These are phyloP conservation scores for Lasiodiplodia sp. DNA, from an alignment of 2,329 filamentous ascomycete species.

Conservation along the genomic window DNA sequence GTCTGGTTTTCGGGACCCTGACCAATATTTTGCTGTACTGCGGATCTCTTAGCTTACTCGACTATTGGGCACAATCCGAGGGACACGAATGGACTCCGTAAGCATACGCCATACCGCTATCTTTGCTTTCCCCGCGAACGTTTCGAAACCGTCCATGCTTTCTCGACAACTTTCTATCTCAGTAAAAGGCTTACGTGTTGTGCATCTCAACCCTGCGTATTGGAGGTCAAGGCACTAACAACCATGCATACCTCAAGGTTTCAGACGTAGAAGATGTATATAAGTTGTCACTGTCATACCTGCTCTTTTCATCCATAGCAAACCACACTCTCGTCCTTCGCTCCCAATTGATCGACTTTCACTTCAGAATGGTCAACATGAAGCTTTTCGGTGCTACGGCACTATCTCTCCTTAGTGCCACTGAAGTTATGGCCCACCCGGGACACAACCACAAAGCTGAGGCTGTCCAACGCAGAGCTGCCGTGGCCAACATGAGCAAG, in stretches of 20 bases:
- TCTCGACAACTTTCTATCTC: too few species aligned
- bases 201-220: neutral
- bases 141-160: neutral
- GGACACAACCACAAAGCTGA: constrained; percentile 49
- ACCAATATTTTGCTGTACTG: too few species aligned
- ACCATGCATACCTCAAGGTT: too few species aligned
- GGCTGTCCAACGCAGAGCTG: constrained; percentile 45
- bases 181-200: constrained; percentile 4
- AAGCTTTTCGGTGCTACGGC: constrained; percentile 35
- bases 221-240: constrained; percentile 1
- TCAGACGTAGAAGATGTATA: neutral
- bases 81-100: neutral
- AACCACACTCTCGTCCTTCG: neutral
- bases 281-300: neutral
- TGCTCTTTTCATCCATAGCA: neutral
- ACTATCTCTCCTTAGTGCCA: constrained; percentile 36
- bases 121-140: neutral
- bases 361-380: constrained; percentile 22
- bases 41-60: neutral
- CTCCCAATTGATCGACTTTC: neutral
- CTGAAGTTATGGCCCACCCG: constrained; percentile 45
- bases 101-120: neutral
- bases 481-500: constrained; percentile 35
- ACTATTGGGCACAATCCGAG: neutral
- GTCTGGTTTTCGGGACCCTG: too few species aligned